A percentile compares a stretch with the other conserved stretches of the same genome.
These are phyloP conservation scores for Drechslera avenae DNA, from an alignment of 2,329 filamentous ascomycete species.

Conservation along the genomic window DNA sequence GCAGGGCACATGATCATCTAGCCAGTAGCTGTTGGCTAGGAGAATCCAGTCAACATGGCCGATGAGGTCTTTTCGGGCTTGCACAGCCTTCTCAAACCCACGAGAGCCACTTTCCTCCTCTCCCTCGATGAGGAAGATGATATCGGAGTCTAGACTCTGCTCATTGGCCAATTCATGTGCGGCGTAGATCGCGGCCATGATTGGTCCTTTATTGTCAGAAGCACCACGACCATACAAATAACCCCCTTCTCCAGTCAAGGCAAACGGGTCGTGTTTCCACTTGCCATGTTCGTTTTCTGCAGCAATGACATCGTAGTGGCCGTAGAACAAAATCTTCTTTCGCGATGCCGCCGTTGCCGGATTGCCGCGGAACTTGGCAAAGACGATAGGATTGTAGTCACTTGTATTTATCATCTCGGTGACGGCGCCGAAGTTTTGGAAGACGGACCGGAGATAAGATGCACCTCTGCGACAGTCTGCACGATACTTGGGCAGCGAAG, in stretches of 20 bases:
- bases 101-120: constrained; percentile 95
- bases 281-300: constrained; percentile 81
- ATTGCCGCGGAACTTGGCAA: constrained; percentile 83
- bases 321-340: constrained; percentile 94
- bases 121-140: constrained; percentile 93
- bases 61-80: constrained; percentile 79
- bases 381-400: constrained; percentile 89
- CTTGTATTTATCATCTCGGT: constrained; percentile 82
- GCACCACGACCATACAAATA: constrained; percentile 96
- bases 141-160: constrained; percentile 83
- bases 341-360: constrained; percentile 67
- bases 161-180: constrained; percentile 86
- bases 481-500: constrained; percentile 81
- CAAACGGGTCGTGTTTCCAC: constrained; percentile 88
- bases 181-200: constrained; percentile 91
- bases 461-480: constrained; percentile 93
- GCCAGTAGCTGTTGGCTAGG: constrained; percentile 97
- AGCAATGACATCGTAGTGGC: constrained; percentile 95
- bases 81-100: constrained; percentile 84
- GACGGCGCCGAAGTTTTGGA: constrained; percentile 87
- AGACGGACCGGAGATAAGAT: constrained; percentile 85
- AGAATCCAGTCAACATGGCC: constrained; percentile 93
- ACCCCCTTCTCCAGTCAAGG: constrained; percentile 85
- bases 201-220: constrained; percentile 96
- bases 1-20: constrained; percentile 94